Evolutionary conservation across 345 rosid genomes (phyloP).

Genomic region (Durio zibethinus): DNA sequence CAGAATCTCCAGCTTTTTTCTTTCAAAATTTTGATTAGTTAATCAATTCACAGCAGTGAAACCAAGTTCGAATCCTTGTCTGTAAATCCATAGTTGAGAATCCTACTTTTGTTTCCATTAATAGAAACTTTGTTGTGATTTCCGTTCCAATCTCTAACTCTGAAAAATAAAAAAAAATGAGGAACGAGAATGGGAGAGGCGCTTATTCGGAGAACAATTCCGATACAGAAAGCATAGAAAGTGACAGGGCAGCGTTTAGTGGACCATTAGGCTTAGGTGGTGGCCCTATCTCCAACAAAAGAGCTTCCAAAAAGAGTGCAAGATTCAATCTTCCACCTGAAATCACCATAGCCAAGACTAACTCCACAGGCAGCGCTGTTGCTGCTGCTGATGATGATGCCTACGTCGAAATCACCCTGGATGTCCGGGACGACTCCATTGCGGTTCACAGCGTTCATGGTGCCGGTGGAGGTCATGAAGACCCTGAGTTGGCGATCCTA

Average conservation of each 20-base stretch:
- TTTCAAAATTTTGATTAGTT: background rate
- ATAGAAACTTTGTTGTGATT: conserved; percentile 11
- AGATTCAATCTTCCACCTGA: conserved; percentile 60
- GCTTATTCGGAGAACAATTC: conserved; percentile 55
- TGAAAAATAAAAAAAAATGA: conserved; percentile 23
- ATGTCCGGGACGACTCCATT: conserved; percentile 69
- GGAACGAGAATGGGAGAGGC: conserved; percentile 36
- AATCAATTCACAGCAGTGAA: background rate
- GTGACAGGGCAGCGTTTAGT: conserved; percentile 61
- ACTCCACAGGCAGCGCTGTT: conserved; percentile 17
- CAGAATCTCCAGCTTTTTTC: background rate
- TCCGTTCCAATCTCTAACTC: conserved; percentile 24
- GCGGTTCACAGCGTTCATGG: conserved; percentile 86
- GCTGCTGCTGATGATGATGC: conserved; percentile 23
- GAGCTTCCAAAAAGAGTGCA: conserved; percentile 70
- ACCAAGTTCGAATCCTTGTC: background rate
- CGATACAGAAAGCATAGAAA: conserved; percentile 59
- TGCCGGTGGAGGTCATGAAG: conserved; percentile 49
- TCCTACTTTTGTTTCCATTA: background rate
- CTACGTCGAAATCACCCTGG: conserved; percentile 84
- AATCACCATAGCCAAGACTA: conserved; percentile 20
- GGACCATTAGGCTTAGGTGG: conserved; percentile 43
- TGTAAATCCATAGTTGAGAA: background rate
- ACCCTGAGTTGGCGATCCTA: conserved; percentile 67
- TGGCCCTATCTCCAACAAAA: background rate